A percentile compares a stretch with the other conserved stretches of the same genome.
Conservation (phyloP, 768 basidiomycete genomes). For the Termitomyces sp. region DNA sequence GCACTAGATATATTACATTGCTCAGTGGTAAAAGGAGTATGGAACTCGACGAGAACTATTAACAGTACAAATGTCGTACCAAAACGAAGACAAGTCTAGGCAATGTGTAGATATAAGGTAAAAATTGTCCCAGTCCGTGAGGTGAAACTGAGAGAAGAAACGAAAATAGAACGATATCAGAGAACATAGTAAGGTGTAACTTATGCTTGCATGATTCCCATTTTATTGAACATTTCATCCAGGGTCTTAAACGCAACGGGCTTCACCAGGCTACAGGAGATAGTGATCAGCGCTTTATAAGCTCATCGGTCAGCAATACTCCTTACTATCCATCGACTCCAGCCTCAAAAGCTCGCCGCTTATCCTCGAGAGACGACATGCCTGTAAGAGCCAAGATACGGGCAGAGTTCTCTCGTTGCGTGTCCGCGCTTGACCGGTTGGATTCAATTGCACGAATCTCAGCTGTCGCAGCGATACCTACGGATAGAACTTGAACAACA, state of each 20-base stretch:
- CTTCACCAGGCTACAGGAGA: conserved; percentile 68
- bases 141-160: background rate
- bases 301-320: conserved; percentile 23
- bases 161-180: background rate
- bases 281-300: background rate
- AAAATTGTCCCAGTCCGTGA: background rate
- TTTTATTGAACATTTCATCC: conserved; percentile 74
- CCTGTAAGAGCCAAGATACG: conserved; percentile 88
- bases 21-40: background rate
- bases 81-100: background rate
- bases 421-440: conserved; percentile 20
- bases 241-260: conserved; percentile 93
- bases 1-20: background rate
- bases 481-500: background rate
- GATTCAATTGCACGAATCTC: conserved; percentile 77
- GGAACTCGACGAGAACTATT: background rate
- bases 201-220: conserved; percentile 39
- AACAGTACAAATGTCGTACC: background rate
- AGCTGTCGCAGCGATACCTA: conserved; percentile 77
- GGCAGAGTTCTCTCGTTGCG: conserved; percentile 15
- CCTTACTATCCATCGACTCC: conserved; percentile 95
- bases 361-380: conserved; percentile 91
- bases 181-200: background rate
- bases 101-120: background rate
- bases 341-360: conserved; percentile 83